Base-by-base conservation (phyloP, 1,284 basidiomycete genomes). In the Heterobasidion occidentale region DNA sequence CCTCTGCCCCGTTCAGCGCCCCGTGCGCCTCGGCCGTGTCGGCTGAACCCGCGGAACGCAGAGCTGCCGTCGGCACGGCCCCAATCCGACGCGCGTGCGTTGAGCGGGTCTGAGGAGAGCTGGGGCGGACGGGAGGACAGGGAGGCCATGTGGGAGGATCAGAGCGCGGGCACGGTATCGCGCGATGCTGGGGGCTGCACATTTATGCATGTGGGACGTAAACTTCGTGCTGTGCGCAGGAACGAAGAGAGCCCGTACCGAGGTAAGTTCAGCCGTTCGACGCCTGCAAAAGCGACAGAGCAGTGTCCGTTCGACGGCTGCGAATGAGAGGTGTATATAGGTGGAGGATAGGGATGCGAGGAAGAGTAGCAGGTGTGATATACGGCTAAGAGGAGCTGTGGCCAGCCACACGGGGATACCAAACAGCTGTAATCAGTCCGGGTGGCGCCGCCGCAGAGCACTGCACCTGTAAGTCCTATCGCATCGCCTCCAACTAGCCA, bases 61-160 rank as follows among this genome's bases (percentile, higher is more conserved):
- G 78, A 71, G 9, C 77, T 77, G 56, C 77, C 67, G 45, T 83
- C 83, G 48, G 71, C 72, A 27, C 73, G 72, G 48, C 67, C 68
- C 81, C 81, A 81, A 53, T 73, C 74, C 55, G 67, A 65, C n/a
- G 53, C 56, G 53, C 73, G 71, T 54, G 60, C 54, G 46, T 65
- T 59, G 34, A 49, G n/a, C 19, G 55, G 48, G 48, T 49, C 55
- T 45, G 59, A 11, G 2, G 53, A 50, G 9, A 47, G 42, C 42
- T 54, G 53, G 34, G 53, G 47, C 9, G 45, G 55, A 51, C 60
- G 60, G 53, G 58, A 61, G 51, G 60, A 59, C 20, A 60, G 57
- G 27, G 61, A 58, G 34, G 60, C 59, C 60, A 61, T 61, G 38
- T 34, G 36, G 56, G 27, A 20, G 50, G 38, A n/a, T 11, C 3